phyloP scores from a whole-genome alignment of 2,329 filamentous ascomycete species.

The Fonsecaea pugnacius region DNA sequence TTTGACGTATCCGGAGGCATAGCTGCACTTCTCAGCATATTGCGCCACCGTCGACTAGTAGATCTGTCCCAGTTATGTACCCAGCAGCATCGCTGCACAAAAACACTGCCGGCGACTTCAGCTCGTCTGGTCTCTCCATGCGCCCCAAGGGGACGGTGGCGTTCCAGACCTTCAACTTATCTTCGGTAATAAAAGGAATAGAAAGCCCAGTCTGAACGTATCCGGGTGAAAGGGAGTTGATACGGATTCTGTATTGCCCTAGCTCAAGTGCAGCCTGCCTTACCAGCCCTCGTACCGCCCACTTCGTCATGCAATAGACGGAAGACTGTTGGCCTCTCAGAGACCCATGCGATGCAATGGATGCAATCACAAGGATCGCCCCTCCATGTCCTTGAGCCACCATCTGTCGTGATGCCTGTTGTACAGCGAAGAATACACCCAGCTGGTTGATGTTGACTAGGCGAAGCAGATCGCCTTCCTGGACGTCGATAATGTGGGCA shows the following conservation, averaged over 20 bases:
- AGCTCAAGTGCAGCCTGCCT: slow-evolving; percentile 69
- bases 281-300: slow-evolving; percentile 57
- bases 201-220: slow-evolving; percentile 70
- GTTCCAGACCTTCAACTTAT: slow-evolving; percentile 62
- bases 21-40: too few relatives aligned
- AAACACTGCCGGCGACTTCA: slow-evolving; percentile 63
- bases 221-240: slow-evolving; percentile 70
- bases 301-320: slow-evolving; percentile 47
- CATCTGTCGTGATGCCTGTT: slow-evolving; percentile 78
- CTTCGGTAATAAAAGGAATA: slow-evolving; percentile 61
- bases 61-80: slow-evolving; percentile 55
- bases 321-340: slow-evolving; percentile 43
- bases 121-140: slow-evolving; percentile 66
- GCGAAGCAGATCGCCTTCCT: slow-evolving; percentile 78
- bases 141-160: slow-evolving; percentile 65
- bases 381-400: slow-evolving; percentile 59
- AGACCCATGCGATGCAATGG: slow-evolving; percentile 58
- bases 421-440: slow-evolving; percentile 82
- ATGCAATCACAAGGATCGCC: slow-evolving; percentile 69
- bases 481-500: slow-evolving; percentile 69
- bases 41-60: slow-evolving; percentile 53
- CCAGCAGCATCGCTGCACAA: slow-evolving; percentile 53
- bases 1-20: too few relatives aligned
- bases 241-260: slow-evolving; percentile 67
- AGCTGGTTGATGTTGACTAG: slow-evolving; percentile 83